These are phyloP conservation scores for Aciculosporium take DNA, from an alignment of 2,329 filamentous ascomycete genomes.

Conservation along the genomic window DNA sequence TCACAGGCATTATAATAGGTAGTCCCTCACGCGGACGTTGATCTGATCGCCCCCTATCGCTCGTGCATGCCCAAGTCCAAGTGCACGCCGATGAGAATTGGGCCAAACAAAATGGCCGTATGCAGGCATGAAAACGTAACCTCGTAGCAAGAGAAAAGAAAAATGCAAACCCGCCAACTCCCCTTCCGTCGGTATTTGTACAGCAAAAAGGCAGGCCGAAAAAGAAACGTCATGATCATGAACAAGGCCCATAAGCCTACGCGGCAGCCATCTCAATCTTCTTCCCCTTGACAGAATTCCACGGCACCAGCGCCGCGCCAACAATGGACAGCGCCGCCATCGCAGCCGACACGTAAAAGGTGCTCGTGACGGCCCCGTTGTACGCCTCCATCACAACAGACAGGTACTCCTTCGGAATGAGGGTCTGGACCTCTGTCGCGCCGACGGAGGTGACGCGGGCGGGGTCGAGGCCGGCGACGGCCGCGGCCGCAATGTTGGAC, in stretches of 20 bases:
- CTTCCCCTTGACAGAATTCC: slow-evolving; percentile 7
- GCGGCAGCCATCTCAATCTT: slow-evolving; percentile 6
- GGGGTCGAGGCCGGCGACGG: slow-evolving; percentile 4
- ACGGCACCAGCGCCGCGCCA: slow-evolving; percentile 3
- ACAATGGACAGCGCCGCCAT: slow-evolving; percentile 5
- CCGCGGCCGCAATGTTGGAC: slow-evolving; percentile 3
- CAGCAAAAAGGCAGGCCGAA: too few relatives aligned
- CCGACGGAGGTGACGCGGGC: neutral
- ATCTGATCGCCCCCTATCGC: too few relatives aligned
- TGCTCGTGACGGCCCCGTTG: slow-evolving; percentile 5
- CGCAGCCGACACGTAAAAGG: slow-evolving; percentile 6
- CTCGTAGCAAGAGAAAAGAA: neutral
- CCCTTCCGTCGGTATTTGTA: too few relatives aligned
- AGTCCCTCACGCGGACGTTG: too few relatives aligned
- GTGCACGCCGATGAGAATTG: too few relatives aligned
- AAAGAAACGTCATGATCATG: too few relatives aligned
- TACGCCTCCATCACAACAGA: slow-evolving; percentile 4
- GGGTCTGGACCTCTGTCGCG: slow-evolving; percentile 3
- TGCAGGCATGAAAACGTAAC: too few relatives aligned
- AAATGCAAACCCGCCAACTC: too few relatives aligned
- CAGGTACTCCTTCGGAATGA: slow-evolving; percentile 4
- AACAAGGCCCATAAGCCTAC: neutral
- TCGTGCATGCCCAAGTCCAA: too few relatives aligned
- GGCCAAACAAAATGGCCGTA: too few relatives aligned
- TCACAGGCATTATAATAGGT: too few relatives aligned